Conservation (phyloP, 352 stramenopile genomes). For the Sclerospora graminicola region DNA sequence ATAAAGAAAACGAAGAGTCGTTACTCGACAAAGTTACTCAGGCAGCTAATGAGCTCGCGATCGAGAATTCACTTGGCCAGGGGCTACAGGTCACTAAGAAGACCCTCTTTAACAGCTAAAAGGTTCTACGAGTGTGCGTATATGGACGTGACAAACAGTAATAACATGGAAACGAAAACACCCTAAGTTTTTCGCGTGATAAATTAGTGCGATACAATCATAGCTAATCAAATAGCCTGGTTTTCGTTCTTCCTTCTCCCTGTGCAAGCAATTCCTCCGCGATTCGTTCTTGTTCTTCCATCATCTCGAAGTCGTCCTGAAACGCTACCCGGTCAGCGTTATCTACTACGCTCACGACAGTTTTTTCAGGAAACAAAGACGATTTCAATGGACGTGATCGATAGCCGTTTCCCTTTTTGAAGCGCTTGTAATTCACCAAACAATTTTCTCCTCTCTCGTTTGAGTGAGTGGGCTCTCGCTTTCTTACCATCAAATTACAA, state of each 20-base stretch:
- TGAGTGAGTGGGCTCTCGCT: conserved; percentile 1
- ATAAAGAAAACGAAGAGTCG: conserved; percentile 65
- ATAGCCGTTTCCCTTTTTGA: conserved; percentile 67
- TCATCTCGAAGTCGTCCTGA: conserved; percentile 46
- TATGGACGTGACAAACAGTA: conserved; percentile 1
- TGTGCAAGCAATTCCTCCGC: conserved; percentile 79
- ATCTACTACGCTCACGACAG: conserved; percentile 54
- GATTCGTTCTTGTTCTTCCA: conserved; percentile 78
- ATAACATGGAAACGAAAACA: not conserved
- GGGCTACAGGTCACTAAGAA: conserved; percentile 79
- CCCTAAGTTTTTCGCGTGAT: conserved; percentile 20
- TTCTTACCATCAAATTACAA: conserved; percentile 47
- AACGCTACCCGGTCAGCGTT: conserved; percentile 44
- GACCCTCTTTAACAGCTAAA: conserved; percentile 77
- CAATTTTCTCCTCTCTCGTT: conserved; percentile 1
- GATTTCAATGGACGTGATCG: conserved; percentile 25
- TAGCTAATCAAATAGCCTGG: conserved; percentile 30
- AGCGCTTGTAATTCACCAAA: conserved; percentile 70
- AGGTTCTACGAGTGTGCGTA: no score
- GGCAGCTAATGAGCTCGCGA: conserved; percentile 76
- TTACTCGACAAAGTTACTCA: conserved; percentile 82
- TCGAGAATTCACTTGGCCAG: conserved; percentile 75
- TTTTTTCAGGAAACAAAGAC: conserved; percentile 44
- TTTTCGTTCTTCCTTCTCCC: conserved; percentile 44
- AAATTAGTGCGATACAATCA: conserved; percentile 6